These are phyloP conservation scores for Talaromyces sp. DNA, from an alignment of 2,329 filamentous ascomycete genomes.

Conservation along the genomic window DNA sequence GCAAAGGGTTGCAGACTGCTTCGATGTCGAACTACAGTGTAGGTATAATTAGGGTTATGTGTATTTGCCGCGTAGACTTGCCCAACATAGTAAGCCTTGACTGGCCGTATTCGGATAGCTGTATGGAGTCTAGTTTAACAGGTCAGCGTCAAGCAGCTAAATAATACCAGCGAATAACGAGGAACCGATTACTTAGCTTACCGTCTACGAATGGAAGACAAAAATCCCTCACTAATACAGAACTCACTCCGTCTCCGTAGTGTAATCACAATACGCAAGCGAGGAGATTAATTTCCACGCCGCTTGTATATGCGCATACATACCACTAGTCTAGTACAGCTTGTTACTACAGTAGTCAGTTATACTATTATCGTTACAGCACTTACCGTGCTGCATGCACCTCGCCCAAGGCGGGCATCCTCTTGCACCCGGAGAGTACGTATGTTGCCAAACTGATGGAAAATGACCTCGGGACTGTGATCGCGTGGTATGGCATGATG, in stretches of 20 bases:
- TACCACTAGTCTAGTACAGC: neutral
- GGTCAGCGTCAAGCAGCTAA: neutral
- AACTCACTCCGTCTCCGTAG: neutral
- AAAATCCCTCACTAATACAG: slow-evolving; percentile 10
- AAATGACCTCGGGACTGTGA: neutral
- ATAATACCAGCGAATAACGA: neutral
- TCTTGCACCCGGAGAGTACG: neutral
- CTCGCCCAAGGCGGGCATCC: slow-evolving; percentile 14
- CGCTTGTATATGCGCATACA: neutral
- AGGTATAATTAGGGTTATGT: neutral
- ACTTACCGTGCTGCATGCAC: slow-evolving; percentile 2
- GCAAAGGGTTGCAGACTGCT: neutral
- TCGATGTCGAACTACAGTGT: neutral
- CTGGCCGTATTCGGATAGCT: neutral
- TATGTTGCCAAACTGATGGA: neutral
- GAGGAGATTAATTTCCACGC: slow-evolving; percentile 7
- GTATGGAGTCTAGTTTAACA: neutral
- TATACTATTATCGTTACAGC: neutral
- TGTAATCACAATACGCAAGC: neutral
- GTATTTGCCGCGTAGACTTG: slow-evolving; percentile 9
- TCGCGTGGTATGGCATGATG: neutral
- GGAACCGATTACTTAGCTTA: neutral
- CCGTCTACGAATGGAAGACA: neutral
- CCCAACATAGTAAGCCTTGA: slow-evolving; percentile 1
- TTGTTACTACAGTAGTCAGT: neutral